Percentiles rank a stretch among this genome's conserved stretches.
phyloP scores from a whole-genome alignment of 306 rosid species.

The Canavalia gladiata region DNA sequence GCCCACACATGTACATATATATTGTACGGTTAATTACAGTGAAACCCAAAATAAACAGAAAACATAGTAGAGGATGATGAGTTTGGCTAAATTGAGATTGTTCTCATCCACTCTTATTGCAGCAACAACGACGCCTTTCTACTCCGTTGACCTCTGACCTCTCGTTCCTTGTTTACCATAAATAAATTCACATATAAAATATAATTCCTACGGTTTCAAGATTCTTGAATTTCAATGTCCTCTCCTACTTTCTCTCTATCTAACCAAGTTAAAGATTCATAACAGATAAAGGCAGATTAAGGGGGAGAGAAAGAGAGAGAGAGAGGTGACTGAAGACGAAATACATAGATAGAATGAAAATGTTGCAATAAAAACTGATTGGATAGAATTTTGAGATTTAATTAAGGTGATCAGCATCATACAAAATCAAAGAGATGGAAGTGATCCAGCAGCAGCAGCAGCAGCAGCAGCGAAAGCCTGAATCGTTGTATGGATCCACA shows the following conservation, averaged over 20 bases:
- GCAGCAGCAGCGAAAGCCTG: not conserved
- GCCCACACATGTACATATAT: too few species aligned
- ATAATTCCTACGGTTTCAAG: not conserved
- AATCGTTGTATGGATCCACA: not conserved
- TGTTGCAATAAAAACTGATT: not conserved
- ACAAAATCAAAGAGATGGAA: slow-evolving; percentile 42
- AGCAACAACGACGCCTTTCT: not conserved
- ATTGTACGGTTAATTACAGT: not conserved
- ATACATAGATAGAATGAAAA: not conserved
- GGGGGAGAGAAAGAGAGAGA: slow-evolving; percentile 31
- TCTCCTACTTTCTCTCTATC: slow-evolving; percentile 46
- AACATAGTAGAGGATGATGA: not conserved
- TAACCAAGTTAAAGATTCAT: not conserved
- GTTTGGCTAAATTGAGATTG: slow-evolving; percentile 29
- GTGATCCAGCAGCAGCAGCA: not conserved
- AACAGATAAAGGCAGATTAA: not conserved
- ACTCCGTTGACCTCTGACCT: slow-evolving; percentile 1
- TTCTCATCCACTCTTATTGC: not conserved
- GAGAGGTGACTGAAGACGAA: slow-evolving; percentile 4
- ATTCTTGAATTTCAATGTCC: slow-evolving; percentile 7
- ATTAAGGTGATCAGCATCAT: not conserved
- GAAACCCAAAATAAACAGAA: slow-evolving; percentile 28
- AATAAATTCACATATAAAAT: slow-evolving; percentile 3
- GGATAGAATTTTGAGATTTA: not conserved
- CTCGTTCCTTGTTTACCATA: slow-evolving; percentile 41